phyloP scores from a whole-genome alignment of 225 moss, liverwort and hornwort genomes.

The Bryoerythrophyllum caledonicum region DNA sequence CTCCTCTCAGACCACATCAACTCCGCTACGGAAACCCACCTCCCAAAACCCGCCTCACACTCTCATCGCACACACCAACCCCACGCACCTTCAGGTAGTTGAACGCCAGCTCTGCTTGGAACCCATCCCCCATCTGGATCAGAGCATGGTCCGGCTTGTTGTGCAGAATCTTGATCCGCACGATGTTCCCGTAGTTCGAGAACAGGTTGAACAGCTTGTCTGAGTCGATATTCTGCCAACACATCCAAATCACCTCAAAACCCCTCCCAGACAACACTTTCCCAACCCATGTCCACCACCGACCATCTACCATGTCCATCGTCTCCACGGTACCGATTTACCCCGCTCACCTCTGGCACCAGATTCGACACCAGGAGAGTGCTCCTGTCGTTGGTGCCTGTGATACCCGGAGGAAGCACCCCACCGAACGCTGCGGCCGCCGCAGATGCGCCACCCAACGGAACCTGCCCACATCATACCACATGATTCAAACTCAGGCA shows the following conservation, averaged over 20 bases:
- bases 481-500: not conserved
- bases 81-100: conserved; percentile 83
- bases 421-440: conserved; percentile 98
- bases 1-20: not conserved
- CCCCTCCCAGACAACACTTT: not conserved
- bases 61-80: not conserved
- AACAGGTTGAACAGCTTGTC: conserved; percentile 99
- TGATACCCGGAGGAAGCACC: conserved; percentile 89
- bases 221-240: conserved; percentile 84
- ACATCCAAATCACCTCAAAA: not conserved
- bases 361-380: conserved; percentile 96
- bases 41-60: not conserved
- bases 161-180: conserved; percentile 96
- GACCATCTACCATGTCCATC: not conserved
- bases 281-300: not conserved
- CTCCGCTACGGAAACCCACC: not conserved
- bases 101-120: conserved; percentile 95
- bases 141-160: conserved; percentile 99
- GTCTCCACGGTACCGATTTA: not conserved
- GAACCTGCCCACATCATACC: conserved; percentile 33
- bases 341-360: conserved; percentile 65
- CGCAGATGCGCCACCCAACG: conserved; percentile 76
- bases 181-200: conserved; percentile 99
- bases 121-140: conserved; percentile 99
- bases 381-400: conserved; percentile 96